These are phyloP conservation scores for Lenzites betulinus DNA, from an alignment of 768 basidiomycete genomes.

Conservation along the genomic window DNA sequence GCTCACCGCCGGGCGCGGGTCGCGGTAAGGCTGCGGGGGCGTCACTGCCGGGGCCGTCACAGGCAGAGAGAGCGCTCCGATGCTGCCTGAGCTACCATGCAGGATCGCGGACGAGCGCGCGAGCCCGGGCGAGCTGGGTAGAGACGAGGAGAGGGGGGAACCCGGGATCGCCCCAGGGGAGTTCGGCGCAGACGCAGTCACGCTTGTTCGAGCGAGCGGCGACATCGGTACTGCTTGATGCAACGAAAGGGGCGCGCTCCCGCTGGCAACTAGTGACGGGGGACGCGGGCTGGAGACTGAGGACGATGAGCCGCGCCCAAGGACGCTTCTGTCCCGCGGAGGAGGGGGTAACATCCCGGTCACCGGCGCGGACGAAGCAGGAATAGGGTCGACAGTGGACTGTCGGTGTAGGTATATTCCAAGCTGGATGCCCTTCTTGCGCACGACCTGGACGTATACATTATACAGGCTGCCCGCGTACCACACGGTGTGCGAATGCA, in stretches of 20 bases:
- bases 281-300: slow-evolving; percentile 20
- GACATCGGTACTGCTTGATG: slow-evolving; percentile 6
- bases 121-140: slow-evolving; percentile 1
- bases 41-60: slow-evolving; percentile 47
- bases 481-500: slow-evolving; percentile 87
- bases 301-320: slow-evolving; percentile 12
- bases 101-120: slow-evolving; percentile 12
- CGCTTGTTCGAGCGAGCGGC: slow-evolving; percentile 39
- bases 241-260: neutral
- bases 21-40: slow-evolving; percentile 72
- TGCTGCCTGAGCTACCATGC: slow-evolving; percentile 22
- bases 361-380: slow-evolving; percentile 62
- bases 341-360: neutral
- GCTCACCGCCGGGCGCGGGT: slow-evolving; percentile 67
- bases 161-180: slow-evolving; percentile 17
- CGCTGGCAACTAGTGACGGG: slow-evolving; percentile 6
- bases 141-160: slow-evolving; percentile 10
- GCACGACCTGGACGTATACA: slow-evolving; percentile 85
- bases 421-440: slow-evolving; percentile 79
- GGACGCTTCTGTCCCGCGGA: slow-evolving; percentile 11
- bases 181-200: slow-evolving; percentile 32
- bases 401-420: slow-evolving; percentile 91
- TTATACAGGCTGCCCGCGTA: slow-evolving; percentile 89
- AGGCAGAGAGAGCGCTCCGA: slow-evolving; percentile 33
- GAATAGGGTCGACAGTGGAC: slow-evolving; percentile 76